Base-by-base conservation (phyloP, 2,329 filamentous ascomycete species). In the Diaporthe ampelina region DNA sequence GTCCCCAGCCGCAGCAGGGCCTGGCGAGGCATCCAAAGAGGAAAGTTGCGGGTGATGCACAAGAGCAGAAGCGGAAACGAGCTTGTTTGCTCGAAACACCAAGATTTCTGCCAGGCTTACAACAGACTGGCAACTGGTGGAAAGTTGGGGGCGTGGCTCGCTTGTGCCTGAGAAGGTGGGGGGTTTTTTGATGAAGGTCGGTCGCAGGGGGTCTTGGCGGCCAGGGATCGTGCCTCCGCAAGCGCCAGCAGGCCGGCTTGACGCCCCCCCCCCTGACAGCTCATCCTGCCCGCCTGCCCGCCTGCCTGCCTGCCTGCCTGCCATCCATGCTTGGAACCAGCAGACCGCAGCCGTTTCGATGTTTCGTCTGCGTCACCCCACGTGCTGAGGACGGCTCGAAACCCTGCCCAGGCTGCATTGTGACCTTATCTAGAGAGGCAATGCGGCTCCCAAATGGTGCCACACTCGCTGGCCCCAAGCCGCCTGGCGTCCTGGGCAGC, bases 1-100 rank as follows among this genome's bases (percentile, higher is more conserved):
- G 17, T 21, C 29, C 50, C 57, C 24, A 45, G 32, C 63, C 50
- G 8, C 45, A n/a, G 45, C 45, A 10, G 19, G 19, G n/a, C n/a
- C 65, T 6, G 57, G 43, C 10, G 13, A n/a, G 58, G 26, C 40
- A 7, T 43, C 43, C 2, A 17, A 21, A 19, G 15, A 19, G 13
- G 32, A 43, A 40, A 72, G 56, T 17, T 50, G 50, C 68, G 43
- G 54, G 68, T 59, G 56, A 63, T 72, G 69, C 43, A 35, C 48
- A 43, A 24, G 45, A 21, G n/a, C 24, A 7, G 24, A 56, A 45
- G 58, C 45, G 35, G 57, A 63, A 63, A 63, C 70, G 40, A 52
- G 70, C 48, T 72, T 72, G 57, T 72, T 43, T 72, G 24, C 70
- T 56, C 70, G 70, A 72, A 72, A 72, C 70, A 61, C 57, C 57